Conservation (phyloP, 2,329 filamentous ascomycete species). For the Pestalotiopsis sp. region DNA sequence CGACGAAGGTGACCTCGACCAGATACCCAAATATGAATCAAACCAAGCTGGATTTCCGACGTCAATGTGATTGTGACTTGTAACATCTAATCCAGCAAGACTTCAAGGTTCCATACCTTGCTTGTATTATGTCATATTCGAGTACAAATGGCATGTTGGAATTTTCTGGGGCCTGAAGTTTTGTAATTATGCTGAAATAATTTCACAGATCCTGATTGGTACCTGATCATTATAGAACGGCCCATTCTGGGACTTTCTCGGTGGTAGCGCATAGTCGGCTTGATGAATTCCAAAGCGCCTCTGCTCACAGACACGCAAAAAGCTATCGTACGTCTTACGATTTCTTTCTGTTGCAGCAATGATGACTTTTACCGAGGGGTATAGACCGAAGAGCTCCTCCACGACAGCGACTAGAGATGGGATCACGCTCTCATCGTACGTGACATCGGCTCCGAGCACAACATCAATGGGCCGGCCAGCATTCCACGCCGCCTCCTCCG, state of each 20-base stretch:
- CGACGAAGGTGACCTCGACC: slow-evolving; percentile 23
- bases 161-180: not conserved
- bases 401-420: slow-evolving; percentile 68
- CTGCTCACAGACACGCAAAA: slow-evolving; percentile 60
- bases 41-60: not conserved
- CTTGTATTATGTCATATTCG: too few species aligned
- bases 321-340: slow-evolving; percentile 66
- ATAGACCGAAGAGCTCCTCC: slow-evolving; percentile 60
- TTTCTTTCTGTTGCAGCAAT: slow-evolving; percentile 76
- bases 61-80: not conserved
- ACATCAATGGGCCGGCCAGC: slow-evolving; percentile 56
- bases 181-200: slow-evolving; percentile 27
- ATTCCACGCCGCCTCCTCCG: slow-evolving; percentile 58
- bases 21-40: not conserved
- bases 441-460: slow-evolving; percentile 77
- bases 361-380: slow-evolving; percentile 59
- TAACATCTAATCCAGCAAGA: too few species aligned
- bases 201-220: slow-evolving; percentile 59
- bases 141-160: too few species aligned
- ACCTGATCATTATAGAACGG: slow-evolving; percentile 67
- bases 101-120: too few species aligned
- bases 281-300: slow-evolving; percentile 45
- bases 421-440: slow-evolving; percentile 69
- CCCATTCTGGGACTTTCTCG: slow-evolving; percentile 50
- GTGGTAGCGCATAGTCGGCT: slow-evolving; percentile 43